phyloP scores from a whole-genome alignment of 2,329 filamentous ascomycete genomes.

The Trichoderma brevicompactum region DNA sequence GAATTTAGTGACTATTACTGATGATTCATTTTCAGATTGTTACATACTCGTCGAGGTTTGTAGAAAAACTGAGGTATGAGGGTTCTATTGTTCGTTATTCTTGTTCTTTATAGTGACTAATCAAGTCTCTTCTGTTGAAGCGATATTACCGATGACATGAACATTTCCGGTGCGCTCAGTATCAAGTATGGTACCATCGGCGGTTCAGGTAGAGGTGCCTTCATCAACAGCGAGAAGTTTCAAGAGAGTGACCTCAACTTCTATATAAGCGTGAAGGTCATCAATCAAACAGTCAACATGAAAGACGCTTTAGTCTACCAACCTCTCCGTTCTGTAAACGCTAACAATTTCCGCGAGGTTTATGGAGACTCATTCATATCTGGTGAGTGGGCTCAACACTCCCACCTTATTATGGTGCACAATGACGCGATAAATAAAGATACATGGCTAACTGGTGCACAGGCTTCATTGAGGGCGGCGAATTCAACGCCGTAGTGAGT shows the following conservation, averaged over 20 bases:
- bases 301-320: not conserved
- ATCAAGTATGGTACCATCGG: constrained; percentile 5
- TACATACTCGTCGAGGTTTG: no score
- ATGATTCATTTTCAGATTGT: no score
- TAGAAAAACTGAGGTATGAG: no score
- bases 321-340: not conserved
- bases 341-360: not conserved
- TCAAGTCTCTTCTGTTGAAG: not conserved
- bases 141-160: constrained; percentile 4
- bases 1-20: no score
- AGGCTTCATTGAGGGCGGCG: not conserved
- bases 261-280: not conserved
- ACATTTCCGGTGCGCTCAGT: not conserved
- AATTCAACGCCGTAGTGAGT: constrained; percentile 4
- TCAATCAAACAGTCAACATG: constrained; percentile 6
- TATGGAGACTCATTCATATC: constrained; percentile 7
- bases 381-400: not conserved
- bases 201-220: not conserved
- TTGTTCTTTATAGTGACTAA: no score
- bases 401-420: no score
- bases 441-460: no score
- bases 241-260: constrained; percentile 6
- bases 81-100: no score
- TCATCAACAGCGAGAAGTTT: not conserved
- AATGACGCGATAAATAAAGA: no score